Evolutionary conservation across 1,284 basidiomycete genomes (phyloP), one percentile per base, ranked within the genome.

Genomic region (Pseudozyma sp.): DNA sequence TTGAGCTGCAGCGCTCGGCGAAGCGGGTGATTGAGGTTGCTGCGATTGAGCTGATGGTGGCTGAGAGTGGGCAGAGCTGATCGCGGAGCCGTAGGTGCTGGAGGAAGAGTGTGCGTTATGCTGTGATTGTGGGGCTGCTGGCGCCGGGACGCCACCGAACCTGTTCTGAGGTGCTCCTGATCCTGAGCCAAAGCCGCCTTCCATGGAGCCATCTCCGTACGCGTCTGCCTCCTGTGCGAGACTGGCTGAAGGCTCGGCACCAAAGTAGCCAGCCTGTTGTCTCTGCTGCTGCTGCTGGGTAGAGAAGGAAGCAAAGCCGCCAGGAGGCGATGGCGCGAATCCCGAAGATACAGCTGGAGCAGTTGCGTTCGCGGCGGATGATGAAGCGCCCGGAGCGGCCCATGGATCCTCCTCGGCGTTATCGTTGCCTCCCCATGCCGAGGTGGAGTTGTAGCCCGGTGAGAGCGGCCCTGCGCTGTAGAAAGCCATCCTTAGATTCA

Each of bases 401-500:
- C 74, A 77, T 8, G 74, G 74, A 54, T 77, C 74, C 2, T 69
- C 70, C 39, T 73, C 74, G 44, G 54, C 53, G 59, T 59, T 66
- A 40, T 75, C 72, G 56, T 55, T 66, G 54, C 68, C 72, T 40
- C 68, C 72, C 72, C 72, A 75, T 9, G 71, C 71, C 54, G 66
- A 64, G 40, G 72, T 68, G 50, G 72, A 57, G 45, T 64, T 67
- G 54, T 75, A 71, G 45, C 72, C 63, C 16, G 72, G 72, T 1
- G 72, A 70, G 35, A 75, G 61, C 14, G 72, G 72, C 16, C 72
- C 72, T 44, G 67, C 64, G 51, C 56, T 64, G 54, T 75, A 75
- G 61, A 70, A 75, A 13, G 72, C 72, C 72, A 75, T 75, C 30
- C 16, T 43, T 17, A 13, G 13, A 16, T 24, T 19, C 16, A 35